Conservation (phyloP, 2,329 filamentous ascomycete genomes). For the Aspergillus japonicus region DNA sequence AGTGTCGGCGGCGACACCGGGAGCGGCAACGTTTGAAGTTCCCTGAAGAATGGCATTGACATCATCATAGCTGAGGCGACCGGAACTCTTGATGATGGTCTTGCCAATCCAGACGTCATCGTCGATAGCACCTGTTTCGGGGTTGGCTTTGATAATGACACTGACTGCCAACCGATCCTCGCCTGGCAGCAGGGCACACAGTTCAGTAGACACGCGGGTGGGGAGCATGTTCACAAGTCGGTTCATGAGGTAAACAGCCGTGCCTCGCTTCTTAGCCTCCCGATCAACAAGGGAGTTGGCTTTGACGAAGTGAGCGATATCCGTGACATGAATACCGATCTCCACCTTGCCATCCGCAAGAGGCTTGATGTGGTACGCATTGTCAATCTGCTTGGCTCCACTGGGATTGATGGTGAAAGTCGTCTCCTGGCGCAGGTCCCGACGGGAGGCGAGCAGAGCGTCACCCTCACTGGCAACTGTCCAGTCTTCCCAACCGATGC, state of each 20-base stretch:
- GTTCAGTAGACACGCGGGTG: conserved; percentile 75
- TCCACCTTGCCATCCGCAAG: conserved; percentile 83
- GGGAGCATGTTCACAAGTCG: conserved; percentile 85
- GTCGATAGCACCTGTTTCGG: conserved; percentile 76
- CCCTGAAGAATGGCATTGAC: conserved; percentile 79
- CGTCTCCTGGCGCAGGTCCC: conserved; percentile 85
- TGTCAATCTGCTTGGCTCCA: conserved; percentile 82
- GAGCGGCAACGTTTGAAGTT: conserved; percentile 60
- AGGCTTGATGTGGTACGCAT: conserved; percentile 88
- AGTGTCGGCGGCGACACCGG: conserved; percentile 68
- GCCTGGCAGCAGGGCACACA: conserved; percentile 84
- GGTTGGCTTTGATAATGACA: conserved; percentile 88
- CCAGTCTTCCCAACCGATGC: conserved; percentile 90
- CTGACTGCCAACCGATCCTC: conserved; percentile 88
- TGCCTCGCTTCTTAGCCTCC: conserved; percentile 96
- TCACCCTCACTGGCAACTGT: conserved; percentile 81
- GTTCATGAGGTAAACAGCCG: conserved; percentile 91
- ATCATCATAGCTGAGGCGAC: conserved; percentile 79
- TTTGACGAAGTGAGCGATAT: conserved; percentile 97
- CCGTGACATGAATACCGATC: conserved; percentile 90
- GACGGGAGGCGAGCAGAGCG: conserved; percentile 67
- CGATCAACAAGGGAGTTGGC: conserved; percentile 91
- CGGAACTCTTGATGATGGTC: conserved; percentile 85
- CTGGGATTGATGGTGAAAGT: conserved; percentile 92
- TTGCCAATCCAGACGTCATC: conserved; percentile 93